Evolutionary conservation across 208 protist genomes (phyloP).

Genomic region (Leishmania martiniquensis): DNA sequence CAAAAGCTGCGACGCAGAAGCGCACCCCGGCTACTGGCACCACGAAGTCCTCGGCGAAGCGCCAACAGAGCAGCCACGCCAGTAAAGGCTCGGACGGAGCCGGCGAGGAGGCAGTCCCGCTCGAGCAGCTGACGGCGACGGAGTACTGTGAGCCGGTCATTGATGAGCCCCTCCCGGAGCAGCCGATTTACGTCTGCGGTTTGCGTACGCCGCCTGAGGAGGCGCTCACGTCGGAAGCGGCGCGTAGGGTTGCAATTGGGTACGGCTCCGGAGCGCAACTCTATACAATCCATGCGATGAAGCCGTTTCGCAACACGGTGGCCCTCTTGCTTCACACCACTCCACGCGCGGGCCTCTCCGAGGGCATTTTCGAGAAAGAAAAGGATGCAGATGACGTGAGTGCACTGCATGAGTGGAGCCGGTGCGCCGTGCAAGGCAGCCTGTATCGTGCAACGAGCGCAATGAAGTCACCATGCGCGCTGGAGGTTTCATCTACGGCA

Average conservation of each 20-base stretch:
- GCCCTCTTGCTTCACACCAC: slow-evolving; percentile 73
- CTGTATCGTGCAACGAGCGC: neutral
- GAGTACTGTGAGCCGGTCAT: slow-evolving; percentile 31
- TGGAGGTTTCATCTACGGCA: neutral
- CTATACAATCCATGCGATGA: slow-evolving; percentile 66
- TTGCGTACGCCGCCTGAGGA: slow-evolving; percentile 10
- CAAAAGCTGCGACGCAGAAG: neutral
- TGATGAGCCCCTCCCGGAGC: slow-evolving; percentile 30
- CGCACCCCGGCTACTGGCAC: neutral
- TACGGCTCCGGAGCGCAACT: slow-evolving; percentile 44
- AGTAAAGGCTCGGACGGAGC: neutral
- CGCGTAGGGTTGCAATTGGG: neutral
- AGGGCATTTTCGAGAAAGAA: slow-evolving; percentile 51
- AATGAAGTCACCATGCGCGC: neutral
- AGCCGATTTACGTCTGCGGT: slow-evolving; percentile 32
- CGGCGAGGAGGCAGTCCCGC: neutral
- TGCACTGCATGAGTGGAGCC: slow-evolving; percentile 22
- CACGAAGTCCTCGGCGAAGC: neutral
- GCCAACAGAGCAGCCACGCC: neutral
- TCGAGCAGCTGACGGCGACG: slow-evolving; percentile 11
- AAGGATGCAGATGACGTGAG: slow-evolving; percentile 55
- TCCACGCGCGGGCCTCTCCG: slow-evolving; percentile 35
- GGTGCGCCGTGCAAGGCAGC: neutral
- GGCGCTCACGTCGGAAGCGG: neutral
- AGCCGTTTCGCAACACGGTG: slow-evolving; percentile 72